A percentile compares a stretch with the other conserved stretches of the same genome.
These are phyloP conservation scores for Noccaea bulbosa DNA, from an alignment of 345 rosid genomes.

Conservation along the genomic window DNA sequence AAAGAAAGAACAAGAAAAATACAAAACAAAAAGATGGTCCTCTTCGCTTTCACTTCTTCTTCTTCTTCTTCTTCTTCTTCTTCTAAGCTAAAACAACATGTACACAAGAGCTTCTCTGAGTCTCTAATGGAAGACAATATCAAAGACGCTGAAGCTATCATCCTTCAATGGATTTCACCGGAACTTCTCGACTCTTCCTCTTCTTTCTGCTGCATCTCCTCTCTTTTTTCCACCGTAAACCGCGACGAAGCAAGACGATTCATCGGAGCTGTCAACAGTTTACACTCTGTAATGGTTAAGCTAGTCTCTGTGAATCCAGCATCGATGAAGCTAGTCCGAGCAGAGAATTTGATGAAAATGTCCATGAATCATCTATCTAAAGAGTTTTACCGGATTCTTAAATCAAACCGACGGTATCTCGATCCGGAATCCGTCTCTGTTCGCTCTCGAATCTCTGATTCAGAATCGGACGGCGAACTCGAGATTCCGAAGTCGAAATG, in stretches of 20 bases:
- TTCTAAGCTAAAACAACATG: constrained; percentile 27
- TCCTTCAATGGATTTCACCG: constrained; percentile 50
- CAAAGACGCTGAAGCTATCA: constrained; percentile 46
- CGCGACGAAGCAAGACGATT: constrained; percentile 58
- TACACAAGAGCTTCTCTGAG: constrained; percentile 56
- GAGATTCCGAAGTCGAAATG: background rate
- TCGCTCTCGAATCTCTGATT: constrained; percentile 34
- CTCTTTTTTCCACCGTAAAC: constrained; percentile 49
- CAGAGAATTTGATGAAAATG: constrained; percentile 59
- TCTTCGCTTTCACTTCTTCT: constrained; percentile 15
- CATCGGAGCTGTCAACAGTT: constrained; percentile 47
- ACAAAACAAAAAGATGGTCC: constrained; percentile 15
- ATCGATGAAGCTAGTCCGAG: constrained; percentile 52
- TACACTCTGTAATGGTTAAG: constrained; percentile 61
- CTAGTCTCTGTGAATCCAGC: constrained; percentile 41
- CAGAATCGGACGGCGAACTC: constrained; percentile 32
- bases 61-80: constrained; percentile 13
- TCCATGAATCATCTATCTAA: constrained; percentile 64
- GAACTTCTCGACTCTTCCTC: background rate
- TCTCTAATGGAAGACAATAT: constrained; percentile 59
- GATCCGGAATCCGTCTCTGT: constrained; percentile 61
- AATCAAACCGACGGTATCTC: constrained; percentile 49
- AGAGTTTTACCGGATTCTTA: constrained; percentile 66
- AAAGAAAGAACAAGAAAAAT: background rate
- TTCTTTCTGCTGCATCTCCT: constrained; percentile 30